A percentile compares a stretch with the other conserved stretches of the same genome.
These are phyloP conservation scores for Gnaphalium uliginosum DNA, from an alignment of 129 eudicot species.

Conservation along the genomic window DNA sequence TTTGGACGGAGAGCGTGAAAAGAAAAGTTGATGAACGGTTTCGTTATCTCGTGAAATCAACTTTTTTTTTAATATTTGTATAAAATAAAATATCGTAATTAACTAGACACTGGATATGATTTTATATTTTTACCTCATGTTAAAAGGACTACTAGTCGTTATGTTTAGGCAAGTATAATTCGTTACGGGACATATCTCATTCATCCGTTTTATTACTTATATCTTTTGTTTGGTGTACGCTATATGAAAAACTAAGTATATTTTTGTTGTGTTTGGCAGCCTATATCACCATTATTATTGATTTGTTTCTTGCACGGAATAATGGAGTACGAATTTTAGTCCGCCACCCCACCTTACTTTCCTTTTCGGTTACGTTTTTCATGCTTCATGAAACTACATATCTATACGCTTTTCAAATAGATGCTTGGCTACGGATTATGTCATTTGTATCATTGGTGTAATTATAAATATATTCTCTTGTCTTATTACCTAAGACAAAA, in stretches of 20 bases:
- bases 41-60: too few relatives aligned
- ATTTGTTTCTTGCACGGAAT: slow-evolving; percentile 30
- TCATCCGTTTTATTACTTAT: too few relatives aligned
- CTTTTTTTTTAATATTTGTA: too few relatives aligned
- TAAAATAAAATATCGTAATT: too few relatives aligned
- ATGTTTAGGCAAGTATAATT: neutral
- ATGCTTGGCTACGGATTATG: neutral
- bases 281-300: slow-evolving; percentile 6
- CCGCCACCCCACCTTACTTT: neutral
- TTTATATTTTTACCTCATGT: too few relatives aligned
- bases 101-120: too few relatives aligned
- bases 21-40: too few relatives aligned
- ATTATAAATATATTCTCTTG: too few relatives aligned
- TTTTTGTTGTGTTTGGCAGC: neutral
- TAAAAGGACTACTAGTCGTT: too few relatives aligned
- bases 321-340: neutral
- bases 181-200: neutral
- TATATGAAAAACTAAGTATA: neutral
- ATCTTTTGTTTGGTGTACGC: neutral
- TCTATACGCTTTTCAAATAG: slow-evolving; percentile 11
- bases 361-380: neutral
- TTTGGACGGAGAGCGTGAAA: too few relatives aligned
- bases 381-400: neutral
- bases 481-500: neutral
- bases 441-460: too few relatives aligned